These are phyloP conservation scores for Leccinum truebloodii DNA, from an alignment of 768 basidiomycete genomes.

Conservation along the genomic window DNA sequence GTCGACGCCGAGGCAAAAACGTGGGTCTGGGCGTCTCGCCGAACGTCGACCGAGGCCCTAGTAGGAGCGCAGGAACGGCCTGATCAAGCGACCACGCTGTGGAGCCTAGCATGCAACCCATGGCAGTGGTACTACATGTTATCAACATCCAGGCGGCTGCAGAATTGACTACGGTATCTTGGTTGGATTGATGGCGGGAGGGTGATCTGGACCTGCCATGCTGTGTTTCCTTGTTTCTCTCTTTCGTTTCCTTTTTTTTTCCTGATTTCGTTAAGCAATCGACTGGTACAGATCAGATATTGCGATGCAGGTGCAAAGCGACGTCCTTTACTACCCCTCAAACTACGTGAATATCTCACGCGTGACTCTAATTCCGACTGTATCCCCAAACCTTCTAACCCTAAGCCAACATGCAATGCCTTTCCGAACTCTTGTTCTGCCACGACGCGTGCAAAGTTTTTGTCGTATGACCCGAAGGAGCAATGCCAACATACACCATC, in stretches of 20 bases:
- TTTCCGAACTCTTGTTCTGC: too few species aligned
- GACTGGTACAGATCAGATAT: too few species aligned
- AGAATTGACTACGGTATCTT: neutral
- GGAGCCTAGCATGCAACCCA: neutral
- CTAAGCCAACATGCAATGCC: too few species aligned
- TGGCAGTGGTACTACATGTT: neutral
- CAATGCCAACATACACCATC: too few species aligned
- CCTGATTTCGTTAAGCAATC: neutral
- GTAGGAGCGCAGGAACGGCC: neutral
- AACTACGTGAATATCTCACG: too few species aligned
- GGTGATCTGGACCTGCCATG: slow-evolving; percentile 1
- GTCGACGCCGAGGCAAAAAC: slow-evolving; percentile 4
- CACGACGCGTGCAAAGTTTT: too few species aligned
- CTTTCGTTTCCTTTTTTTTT: neutral
- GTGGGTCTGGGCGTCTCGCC: slow-evolving; percentile 6
- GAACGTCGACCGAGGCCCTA: slow-evolving; percentile 10
- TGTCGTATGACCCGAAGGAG: too few species aligned
- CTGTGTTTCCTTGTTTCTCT: slow-evolving; percentile 5
- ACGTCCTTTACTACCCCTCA: too few species aligned
- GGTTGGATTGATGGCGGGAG: neutral
- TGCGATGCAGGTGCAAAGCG: too few species aligned
- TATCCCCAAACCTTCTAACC: too few species aligned
- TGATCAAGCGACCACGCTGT: neutral
- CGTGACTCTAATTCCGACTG: too few species aligned
- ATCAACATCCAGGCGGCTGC: neutral